Percentiles rank a stretch among this genome's conserved stretches.
These are phyloP conservation scores for Xylaria longipes DNA, from an alignment of 495 filamentous ascomycete species.

Conservation along the genomic window DNA sequence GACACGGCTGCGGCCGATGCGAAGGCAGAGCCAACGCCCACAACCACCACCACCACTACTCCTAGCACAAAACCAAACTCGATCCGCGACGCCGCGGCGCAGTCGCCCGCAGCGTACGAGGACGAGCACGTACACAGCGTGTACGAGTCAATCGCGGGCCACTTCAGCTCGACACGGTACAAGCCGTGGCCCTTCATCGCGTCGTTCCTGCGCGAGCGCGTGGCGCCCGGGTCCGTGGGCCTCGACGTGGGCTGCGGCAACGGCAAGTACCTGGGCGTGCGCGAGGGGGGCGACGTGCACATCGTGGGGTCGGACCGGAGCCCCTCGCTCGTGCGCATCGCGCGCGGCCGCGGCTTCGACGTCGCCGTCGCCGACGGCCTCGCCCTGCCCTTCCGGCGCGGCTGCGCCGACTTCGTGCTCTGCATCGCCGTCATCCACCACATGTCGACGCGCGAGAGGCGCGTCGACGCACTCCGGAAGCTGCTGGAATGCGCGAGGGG, in stretches of 20 bases:
- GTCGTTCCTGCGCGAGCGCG: slow-evolving; percentile 70
- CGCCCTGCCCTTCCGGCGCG: slow-evolving; percentile 68
- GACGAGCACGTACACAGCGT: slow-evolving; percentile 86
- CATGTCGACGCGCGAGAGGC: slow-evolving; percentile 79
- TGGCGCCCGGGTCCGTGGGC: slow-evolving; percentile 74
- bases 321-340: slow-evolving; percentile 75
- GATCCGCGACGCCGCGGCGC: slow-evolving; percentile 39
- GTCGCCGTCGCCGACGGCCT: slow-evolving; percentile 74
- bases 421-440: slow-evolving; percentile 96
- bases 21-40: slow-evolving; percentile 10
- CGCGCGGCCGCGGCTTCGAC: slow-evolving; percentile 62
- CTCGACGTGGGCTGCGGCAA: slow-evolving; percentile 95
- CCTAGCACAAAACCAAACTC: neutral
- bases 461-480: slow-evolving; percentile 73
- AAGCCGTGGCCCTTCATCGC: slow-evolving; percentile 98
- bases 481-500: slow-evolving; percentile 69
- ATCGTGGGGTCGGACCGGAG: slow-evolving; percentile 92
- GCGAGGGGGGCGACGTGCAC: slow-evolving; percentile 77
- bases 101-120: slow-evolving; percentile 65
- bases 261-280: slow-evolving; percentile 87
- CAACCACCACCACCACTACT: neutral
- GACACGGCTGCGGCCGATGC: slow-evolving; percentile 19
- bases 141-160: slow-evolving; percentile 91
- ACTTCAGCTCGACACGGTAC: slow-evolving; percentile 95
- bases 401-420: slow-evolving; percentile 87